phyloP scores from a whole-genome alignment of 176 grass and related monocot species.

The Eleusine coracana region DNA sequence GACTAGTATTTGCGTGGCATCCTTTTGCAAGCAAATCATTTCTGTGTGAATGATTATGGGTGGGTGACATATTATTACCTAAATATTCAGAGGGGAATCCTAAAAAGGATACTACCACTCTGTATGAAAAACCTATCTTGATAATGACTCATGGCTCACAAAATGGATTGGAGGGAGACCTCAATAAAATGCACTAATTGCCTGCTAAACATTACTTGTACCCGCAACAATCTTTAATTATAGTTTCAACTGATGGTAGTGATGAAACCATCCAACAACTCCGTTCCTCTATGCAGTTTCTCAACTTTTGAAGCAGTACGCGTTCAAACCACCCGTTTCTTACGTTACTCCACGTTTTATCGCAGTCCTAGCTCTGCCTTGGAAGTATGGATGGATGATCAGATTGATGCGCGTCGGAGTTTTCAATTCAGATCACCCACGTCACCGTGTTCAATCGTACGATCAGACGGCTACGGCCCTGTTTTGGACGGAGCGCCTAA shows the following conservation, averaged over 20 bases:
- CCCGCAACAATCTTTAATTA: background rate
- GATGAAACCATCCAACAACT: background rate
- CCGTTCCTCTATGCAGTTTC: background rate
- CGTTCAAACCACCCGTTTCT: background rate
- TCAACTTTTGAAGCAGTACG: background rate
- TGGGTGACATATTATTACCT: conserved; percentile 16
- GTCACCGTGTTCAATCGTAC: background rate
- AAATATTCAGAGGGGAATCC: background rate
- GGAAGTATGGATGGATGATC: background rate
- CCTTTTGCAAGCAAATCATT: conserved; percentile 25
- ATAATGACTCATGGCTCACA: background rate
- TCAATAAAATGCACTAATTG: background rate
- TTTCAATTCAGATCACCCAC: background rate
- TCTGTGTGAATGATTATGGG: background rate
- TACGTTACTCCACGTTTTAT: background rate
- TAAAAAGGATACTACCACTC: background rate
- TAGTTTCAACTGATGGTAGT: background rate
- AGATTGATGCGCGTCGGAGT: background rate
- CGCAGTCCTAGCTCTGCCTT: background rate
- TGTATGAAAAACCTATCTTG: background rate
- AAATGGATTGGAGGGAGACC: background rate
- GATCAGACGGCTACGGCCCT: background rate
- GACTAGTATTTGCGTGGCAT: background rate
- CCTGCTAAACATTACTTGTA: background rate
- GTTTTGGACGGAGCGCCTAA: conserved; percentile 10